Conservation (phyloP, 2,329 filamentous ascomycete species). For the Pseudogymnoascus pannorum region DNA sequence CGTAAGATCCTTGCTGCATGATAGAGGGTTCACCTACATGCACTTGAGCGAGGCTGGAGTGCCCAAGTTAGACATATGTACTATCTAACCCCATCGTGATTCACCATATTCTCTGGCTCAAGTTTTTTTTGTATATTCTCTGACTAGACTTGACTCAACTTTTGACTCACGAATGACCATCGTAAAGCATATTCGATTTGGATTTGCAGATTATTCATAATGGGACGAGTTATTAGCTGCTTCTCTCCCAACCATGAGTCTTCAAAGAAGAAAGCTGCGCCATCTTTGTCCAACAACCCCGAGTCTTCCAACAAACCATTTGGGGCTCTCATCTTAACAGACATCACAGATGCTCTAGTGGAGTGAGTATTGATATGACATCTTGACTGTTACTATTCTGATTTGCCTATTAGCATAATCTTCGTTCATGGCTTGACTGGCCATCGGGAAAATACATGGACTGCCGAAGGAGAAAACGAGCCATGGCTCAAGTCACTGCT, state of each 20-base stretch:
- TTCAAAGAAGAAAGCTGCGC: too few relatives aligned
- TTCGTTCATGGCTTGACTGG: conserved; percentile 38
- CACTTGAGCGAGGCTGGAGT: not conserved
- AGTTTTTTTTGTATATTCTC: not conserved
- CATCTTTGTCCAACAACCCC: too few relatives aligned
- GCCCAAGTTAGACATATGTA: too few relatives aligned
- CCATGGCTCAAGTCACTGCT: conserved; percentile 33
- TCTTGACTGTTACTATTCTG: not conserved
- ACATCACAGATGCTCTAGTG: not conserved
- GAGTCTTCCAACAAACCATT: not conserved
- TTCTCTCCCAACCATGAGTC: not conserved
- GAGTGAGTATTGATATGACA: not conserved
- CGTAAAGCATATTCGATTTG: not conserved
- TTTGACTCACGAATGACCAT: not conserved
- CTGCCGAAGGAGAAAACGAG: conserved; percentile 20
- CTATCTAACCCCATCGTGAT: not conserved
- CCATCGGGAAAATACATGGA: conserved; percentile 34
- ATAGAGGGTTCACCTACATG: not conserved
- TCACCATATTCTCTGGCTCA: not conserved
- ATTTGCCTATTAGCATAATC: conserved; percentile 24
- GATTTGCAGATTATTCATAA: not conserved
- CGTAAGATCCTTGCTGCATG: not conserved
- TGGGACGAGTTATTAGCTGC: not conserved
- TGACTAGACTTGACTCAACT: not conserved
- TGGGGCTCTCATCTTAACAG: not conserved